phyloP scores from a whole-genome alignment of 2,329 filamentous ascomycete genomes.

The Alternaria rosae region DNA sequence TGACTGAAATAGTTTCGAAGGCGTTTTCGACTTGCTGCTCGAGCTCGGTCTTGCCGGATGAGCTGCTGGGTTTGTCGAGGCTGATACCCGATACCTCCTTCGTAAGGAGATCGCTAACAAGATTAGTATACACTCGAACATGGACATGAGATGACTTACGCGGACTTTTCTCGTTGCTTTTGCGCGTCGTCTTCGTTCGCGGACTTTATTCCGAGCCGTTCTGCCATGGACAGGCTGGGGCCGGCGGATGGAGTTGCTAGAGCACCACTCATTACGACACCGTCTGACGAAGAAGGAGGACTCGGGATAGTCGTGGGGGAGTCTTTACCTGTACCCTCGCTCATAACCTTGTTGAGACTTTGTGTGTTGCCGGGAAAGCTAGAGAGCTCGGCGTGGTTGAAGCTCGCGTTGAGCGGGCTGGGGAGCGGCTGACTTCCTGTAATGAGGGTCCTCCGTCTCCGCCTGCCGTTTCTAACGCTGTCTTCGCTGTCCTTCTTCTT shows the following conservation, averaged over 20 bases:
- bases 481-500: slow-evolving; percentile 76
- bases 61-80: slow-evolving; percentile 71
- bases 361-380: slow-evolving; percentile 66
- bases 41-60: slow-evolving; percentile 57
- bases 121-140: background rate
- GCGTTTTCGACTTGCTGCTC: slow-evolving; percentile 63
- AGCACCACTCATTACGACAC: slow-evolving; percentile 64
- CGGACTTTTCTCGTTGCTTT: slow-evolving; percentile 88
- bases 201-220: slow-evolving; percentile 62
- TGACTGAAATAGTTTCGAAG: slow-evolving; percentile 92
- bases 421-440: slow-evolving; percentile 96
- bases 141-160: slow-evolving; percentile 65
- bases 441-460: slow-evolving; percentile 90
- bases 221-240: slow-evolving; percentile 64
- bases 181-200: slow-evolving; percentile 65
- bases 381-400: slow-evolving; percentile 77
- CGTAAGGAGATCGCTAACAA: slow-evolving; percentile 80
- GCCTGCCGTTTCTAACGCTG: slow-evolving; percentile 88
- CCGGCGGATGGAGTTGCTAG: slow-evolving; percentile 57
- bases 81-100: slow-evolving; percentile 95
- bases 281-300: slow-evolving; percentile 50
- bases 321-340: slow-evolving; percentile 70
- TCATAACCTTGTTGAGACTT: slow-evolving; percentile 85
- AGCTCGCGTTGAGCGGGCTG: slow-evolving; percentile 90
- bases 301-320: slow-evolving; percentile 53